phyloP scores from a whole-genome alignment of 2,329 filamentous ascomycete species.

The Cordyceps pruinosa region DNA sequence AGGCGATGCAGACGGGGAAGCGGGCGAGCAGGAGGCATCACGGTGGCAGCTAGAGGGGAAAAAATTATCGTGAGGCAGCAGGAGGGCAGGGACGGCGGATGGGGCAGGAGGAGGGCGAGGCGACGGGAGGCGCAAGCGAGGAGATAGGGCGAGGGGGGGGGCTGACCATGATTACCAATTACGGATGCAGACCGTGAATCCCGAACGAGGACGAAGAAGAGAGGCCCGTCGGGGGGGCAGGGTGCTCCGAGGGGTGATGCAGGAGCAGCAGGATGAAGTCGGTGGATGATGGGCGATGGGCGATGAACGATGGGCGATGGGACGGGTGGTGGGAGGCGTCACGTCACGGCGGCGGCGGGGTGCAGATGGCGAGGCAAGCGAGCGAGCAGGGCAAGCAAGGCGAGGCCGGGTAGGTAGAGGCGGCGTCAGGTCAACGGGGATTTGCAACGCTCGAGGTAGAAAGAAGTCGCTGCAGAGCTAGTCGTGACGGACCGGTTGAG shows the following conservation, averaged over 20 bases:
- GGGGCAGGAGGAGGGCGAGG: background rate
- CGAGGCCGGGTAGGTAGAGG: background rate
- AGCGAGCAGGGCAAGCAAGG: background rate
- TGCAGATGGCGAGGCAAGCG: no score
- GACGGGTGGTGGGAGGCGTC: constrained; percentile 4
- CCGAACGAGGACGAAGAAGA: constrained; percentile 9
- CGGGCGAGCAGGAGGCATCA: constrained; percentile 13
- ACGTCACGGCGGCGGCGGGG: constrained; percentile 12
- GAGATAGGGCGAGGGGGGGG: background rate
- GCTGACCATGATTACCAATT: constrained; percentile 12
- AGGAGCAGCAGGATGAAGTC: constrained; percentile 6
- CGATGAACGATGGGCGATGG: no score
- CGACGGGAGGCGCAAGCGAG: background rate
- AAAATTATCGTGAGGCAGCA: constrained; percentile 10
- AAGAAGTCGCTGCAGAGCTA: no score
- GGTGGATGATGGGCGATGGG: no score
- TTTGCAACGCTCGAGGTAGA: background rate
- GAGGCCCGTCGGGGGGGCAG: constrained; percentile 6
- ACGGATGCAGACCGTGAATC: background rate
- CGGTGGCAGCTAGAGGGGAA: constrained; percentile 2
- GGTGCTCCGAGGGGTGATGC: constrained; percentile 8
- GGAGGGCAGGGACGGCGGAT: background rate
- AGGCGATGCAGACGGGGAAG: background rate
- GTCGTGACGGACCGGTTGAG: background rate
- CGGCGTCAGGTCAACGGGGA: background rate